A percentile compares a stretch with the other conserved stretches of the same genome.
phyloP scores from a whole-genome alignment of 1,284 basidiomycete genomes.

The Bondarzewia mesenterica region DNA sequence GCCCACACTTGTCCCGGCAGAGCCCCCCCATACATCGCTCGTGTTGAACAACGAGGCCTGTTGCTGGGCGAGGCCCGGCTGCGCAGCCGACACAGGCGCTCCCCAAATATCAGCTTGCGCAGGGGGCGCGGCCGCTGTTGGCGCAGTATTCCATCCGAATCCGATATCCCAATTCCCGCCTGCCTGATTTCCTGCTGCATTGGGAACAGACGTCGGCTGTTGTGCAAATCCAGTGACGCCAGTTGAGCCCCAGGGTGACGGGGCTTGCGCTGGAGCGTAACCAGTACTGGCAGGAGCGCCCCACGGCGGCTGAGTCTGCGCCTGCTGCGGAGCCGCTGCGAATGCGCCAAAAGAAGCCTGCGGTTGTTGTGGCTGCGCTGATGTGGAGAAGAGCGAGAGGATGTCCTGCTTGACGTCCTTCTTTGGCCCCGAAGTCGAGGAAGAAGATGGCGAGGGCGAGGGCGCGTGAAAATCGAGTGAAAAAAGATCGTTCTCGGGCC shows the following conservation, averaged over 20 bases:
- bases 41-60: conserved; percentile 32
- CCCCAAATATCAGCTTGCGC: conserved; percentile 15
- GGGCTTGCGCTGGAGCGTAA: neutral
- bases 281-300: neutral
- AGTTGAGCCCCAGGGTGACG: conserved; percentile 10
- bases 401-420: conserved; percentile 84
- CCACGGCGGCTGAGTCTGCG: conserved; percentile 1
- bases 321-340: conserved; percentile 13
- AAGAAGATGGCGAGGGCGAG: conserved; percentile 24
- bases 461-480: conserved; percentile 78
- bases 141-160: conserved; percentile 9
- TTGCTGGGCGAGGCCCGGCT: conserved; percentile 17
- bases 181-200: conserved; percentile 1
- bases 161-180: conserved; percentile 11
- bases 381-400: conserved; percentile 71
- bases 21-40: conserved; percentile 48
- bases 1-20: conserved; percentile 7
- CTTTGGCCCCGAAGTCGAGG: conserved; percentile 29
- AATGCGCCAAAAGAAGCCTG: conserved; percentile 20
- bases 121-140: conserved; percentile 4
- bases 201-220: conserved; percentile 3
- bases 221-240: conserved; percentile 5
- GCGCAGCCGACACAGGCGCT: conserved; percentile 7
- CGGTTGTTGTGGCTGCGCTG: conserved; percentile 24
- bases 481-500: conserved; percentile 61